phyloP scores from a whole-genome alignment of 805 yeast species.

The Millerozyma acaciae region DNA sequence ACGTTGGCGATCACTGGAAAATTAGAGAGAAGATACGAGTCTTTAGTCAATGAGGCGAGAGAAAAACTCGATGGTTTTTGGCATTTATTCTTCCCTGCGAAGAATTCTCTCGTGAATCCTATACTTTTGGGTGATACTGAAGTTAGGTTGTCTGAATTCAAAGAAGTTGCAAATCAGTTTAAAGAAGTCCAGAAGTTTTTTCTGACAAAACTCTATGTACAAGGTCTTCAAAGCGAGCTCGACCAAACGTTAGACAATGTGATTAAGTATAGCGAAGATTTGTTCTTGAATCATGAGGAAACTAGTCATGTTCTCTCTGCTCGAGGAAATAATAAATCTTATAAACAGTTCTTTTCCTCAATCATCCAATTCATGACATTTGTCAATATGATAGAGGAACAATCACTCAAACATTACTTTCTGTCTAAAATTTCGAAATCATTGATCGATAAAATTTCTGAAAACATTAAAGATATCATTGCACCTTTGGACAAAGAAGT shows the following conservation, averaged over 20 bases:
- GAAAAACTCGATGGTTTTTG: slow-evolving; percentile 14
- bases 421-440: slow-evolving; percentile 25
- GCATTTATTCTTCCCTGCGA: slow-evolving; percentile 18
- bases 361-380: slow-evolving; percentile 24
- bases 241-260: slow-evolving; percentile 8
- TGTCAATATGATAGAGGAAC: slow-evolving; percentile 22
- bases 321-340: not conserved
- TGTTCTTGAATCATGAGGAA: slow-evolving; percentile 1
- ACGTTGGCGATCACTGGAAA: slow-evolving; percentile 12
- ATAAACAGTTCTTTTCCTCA: slow-evolving; percentile 17
- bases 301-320: not conserved
- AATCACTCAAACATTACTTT: slow-evolving; percentile 20
- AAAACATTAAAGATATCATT: slow-evolving; percentile 23
- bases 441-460: slow-evolving; percentile 26
- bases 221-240: slow-evolving; percentile 10
- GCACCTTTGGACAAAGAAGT: slow-evolving; percentile 11
- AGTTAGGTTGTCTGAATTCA: slow-evolving; percentile 7
- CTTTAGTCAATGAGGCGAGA: slow-evolving; percentile 8
- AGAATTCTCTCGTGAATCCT: slow-evolving; percentile 8
- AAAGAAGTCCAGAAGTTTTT: slow-evolving; percentile 7
- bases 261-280: not conserved
- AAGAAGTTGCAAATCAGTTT: slow-evolving; percentile 7
- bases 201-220: slow-evolving; percentile 7
- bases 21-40: slow-evolving; percentile 7
- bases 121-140: slow-evolving; percentile 7